Base-by-base conservation (phyloP, 805 yeast species). In the Candida ascalaphidarum region DNA sequence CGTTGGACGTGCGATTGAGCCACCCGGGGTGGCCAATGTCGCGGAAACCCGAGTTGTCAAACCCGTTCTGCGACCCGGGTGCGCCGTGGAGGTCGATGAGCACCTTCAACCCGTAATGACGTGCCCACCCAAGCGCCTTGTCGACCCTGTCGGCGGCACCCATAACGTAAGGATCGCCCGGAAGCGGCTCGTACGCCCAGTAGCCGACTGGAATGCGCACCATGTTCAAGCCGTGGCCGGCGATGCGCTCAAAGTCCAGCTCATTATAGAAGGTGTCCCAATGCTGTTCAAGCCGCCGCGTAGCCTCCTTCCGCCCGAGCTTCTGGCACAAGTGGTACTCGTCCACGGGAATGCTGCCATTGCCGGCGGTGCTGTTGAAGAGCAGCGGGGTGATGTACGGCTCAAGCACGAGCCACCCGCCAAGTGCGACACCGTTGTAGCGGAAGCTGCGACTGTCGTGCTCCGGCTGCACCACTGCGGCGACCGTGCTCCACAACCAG, bases 51-150 rank as follows among this genome's bases (percentile, higher is more conserved):
- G 95, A 83, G 62, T 88, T 88, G 55, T 88, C 97, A 47, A 85
- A 89, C 10, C 96, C 96, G 51, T 88, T 88, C 55, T 88, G 97
- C 14, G 95, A 81, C 14, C 96, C 96, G 19, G 95, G 94, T n/a
- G 81, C 94, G 37, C 96, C 96, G 51, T 88, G 97, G 46, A 88
- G 57, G 53, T 89, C 96, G 24, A 88, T 68, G 96, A 95, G 85
- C 14, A 75, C 94, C 48, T 77, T 77, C 37, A 88, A 48, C 22
- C 65, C 68, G 39, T 76, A 46, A 11, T 61, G 58, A 27, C 71
- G 52, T 23, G 83, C 74, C 96, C 96, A 89, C 11, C 49, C 67
- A 23, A 88, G 57, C 11, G 95, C 95, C 46, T 68, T 57, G 45
- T 83, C 94, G 30, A 88, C 57, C 52, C 81, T 83, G 7, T 57